Evolutionary conservation across 1,284 basidiomycete species (phyloP).

Genomic region (Puccinia coronata): DNA sequence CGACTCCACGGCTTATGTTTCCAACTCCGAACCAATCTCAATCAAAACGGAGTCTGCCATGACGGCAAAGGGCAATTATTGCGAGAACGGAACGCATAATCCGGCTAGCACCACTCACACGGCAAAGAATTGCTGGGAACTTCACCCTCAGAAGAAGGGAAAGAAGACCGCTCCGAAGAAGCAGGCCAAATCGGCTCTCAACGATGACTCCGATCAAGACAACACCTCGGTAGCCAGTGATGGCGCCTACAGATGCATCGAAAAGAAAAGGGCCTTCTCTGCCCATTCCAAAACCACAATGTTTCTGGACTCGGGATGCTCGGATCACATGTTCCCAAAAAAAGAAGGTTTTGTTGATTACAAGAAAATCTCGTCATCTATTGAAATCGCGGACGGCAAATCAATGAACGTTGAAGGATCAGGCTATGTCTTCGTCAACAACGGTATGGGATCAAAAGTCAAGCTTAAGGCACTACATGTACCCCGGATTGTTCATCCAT

Average conservation of each 20-base stretch:
- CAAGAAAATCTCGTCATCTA: neutral
- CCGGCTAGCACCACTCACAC: neutral
- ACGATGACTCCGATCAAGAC: neutral
- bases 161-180: neutral
- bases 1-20: neutral
- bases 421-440: neutral
- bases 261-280: neutral
- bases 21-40: neutral
- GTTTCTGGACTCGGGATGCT: conserved; percentile 3
- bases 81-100: neutral
- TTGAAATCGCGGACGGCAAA: neutral
- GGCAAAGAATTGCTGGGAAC: neutral
- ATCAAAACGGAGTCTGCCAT: neutral
- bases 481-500: neutral
- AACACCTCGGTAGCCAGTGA: neutral
- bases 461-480: neutral
- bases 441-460: neutral
- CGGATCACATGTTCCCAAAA: conserved; percentile 10
- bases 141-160: neutral
- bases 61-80: neutral
- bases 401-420: neutral
- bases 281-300: neutral
- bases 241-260: neutral
- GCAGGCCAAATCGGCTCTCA: neutral
- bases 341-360: neutral